These are phyloP conservation scores for Sophora flavescens DNA, from an alignment of 306 rosid species.

Conservation along the genomic window DNA sequence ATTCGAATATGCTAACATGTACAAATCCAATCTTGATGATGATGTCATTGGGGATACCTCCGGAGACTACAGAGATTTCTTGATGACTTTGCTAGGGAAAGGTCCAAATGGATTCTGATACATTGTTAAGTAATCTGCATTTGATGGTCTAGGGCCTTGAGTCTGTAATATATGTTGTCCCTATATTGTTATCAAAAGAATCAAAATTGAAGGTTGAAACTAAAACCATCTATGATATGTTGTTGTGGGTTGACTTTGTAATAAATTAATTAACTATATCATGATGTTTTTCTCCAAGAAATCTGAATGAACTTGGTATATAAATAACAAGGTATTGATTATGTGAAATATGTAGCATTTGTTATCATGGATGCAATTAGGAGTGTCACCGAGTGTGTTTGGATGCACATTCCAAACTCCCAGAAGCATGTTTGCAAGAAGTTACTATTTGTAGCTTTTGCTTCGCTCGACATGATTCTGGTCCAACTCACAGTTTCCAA, in stretches of 20 bases:
- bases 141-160: slow-evolving; percentile 34
- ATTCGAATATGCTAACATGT: slow-evolving; percentile 68
- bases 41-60: slow-evolving; percentile 85
- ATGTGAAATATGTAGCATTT: neutral
- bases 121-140: slow-evolving; percentile 16
- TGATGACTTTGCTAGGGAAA: slow-evolving; percentile 87
- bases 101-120: slow-evolving; percentile 54
- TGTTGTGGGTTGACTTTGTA: slow-evolving; percentile 35
- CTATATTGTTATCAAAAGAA: slow-evolving; percentile 15
- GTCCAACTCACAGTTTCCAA: no score
- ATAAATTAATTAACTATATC: slow-evolving; percentile 5
- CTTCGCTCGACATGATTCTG: no score
- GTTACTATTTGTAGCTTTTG: no score
- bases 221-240: slow-evolving; percentile 9
- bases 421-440: no score
- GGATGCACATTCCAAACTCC: no score
- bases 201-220: slow-evolving; percentile 34
- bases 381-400: no score
- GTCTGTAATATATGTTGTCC: slow-evolving; percentile 10
- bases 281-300: slow-evolving; percentile 24
- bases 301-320: slow-evolving; percentile 13
- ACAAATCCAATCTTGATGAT: slow-evolving; percentile 61
- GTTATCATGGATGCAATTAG: no score
- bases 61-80: slow-evolving; percentile 75
- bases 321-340: slow-evolving; percentile 7